Base-by-base conservation (phyloP, 306 rosid species). In the Trichosanthes cucumerina region DNA sequence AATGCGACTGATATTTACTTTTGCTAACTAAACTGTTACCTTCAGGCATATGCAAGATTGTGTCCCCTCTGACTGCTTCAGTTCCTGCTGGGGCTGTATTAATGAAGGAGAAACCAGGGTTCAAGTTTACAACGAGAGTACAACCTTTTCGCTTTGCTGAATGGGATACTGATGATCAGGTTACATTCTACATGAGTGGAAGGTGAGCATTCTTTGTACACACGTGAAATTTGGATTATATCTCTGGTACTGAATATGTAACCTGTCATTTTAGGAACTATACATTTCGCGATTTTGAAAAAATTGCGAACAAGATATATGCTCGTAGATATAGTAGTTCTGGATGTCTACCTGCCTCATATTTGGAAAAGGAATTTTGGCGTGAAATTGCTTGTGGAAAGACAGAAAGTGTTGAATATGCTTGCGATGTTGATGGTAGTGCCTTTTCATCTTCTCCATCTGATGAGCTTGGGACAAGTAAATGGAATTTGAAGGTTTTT, bases 351-450 rank as follows among this genome's bases (percentile, higher is more conserved):
- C 98, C 99, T 49, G 86, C 97, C 69, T 26, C 89, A 52, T 90
- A 88, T 82, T 47, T 96, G 91, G 99, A 96, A 83, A 96, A 91
- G 75, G 99, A 93, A 86, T 96, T 96, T 87, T 96, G 99, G 99
- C 89, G 87, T 54, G 99, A 96, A 91, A 90, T 96, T 86, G 83
- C 91, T 82, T 88, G 92, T 85, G 99, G 97, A 71, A 91, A 88
- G 87, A 96, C 96, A 82, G 98, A 96, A 85, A 83, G 88, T 68
- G 99, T 96, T 80, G 98, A 96, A 78, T 96, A 96, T 89, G 99
- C 99, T 58, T 96, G 99, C 82, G 99, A 96, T 86, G 98, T 96
- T 86, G 99, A 96, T 60, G 99, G 99, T 72, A 96, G 96, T 89
- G 99, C 99, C 56, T 96, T 96, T 85, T 93, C 99, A 34, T 86